A percentile compares a stretch with the other conserved stretches of the same genome.
phyloP scores from a whole-genome alignment of 441 rosid genomes.

The Erodium chrysanthum region DNA sequence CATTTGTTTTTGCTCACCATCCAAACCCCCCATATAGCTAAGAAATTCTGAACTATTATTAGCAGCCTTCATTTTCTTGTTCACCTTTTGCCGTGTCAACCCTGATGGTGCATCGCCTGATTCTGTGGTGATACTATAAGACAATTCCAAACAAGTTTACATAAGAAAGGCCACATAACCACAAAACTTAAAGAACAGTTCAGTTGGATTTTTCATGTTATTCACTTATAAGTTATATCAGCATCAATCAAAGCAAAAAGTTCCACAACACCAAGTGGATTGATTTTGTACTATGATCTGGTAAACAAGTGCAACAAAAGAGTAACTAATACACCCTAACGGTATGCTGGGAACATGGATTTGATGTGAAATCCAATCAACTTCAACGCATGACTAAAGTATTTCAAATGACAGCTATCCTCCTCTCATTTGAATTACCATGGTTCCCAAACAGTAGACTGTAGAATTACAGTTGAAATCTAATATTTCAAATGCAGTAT shows the following conservation, averaged over 20 bases:
- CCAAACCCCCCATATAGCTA: not conserved
- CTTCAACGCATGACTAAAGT: not conserved
- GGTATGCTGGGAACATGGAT: not conserved
- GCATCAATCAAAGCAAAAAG: no score
- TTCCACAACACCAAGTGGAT: no score
- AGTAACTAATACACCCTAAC: not conserved
- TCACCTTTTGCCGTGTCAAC: not conserved
- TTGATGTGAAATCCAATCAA: not conserved
- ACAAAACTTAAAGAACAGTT: not conserved
- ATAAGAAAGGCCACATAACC: not conserved
- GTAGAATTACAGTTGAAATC: not conserved
- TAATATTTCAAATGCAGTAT: not conserved
- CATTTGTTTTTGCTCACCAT: conserved; percentile 1
- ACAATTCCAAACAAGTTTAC: not conserved
- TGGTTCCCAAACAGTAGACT: no score
- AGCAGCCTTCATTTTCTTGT: not conserved
- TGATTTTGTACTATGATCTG: not conserved
- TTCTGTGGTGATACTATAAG: conserved; percentile 1
- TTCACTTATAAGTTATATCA: no score
- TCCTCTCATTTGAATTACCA: not conserved
- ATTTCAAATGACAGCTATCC: not conserved
- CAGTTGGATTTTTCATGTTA: not conserved
- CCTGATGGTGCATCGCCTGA: not conserved
- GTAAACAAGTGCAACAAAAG: not conserved
- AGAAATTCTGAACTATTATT: conserved; percentile 1